Percentiles rank a stretch among this genome's conserved stretches.
Evolutionary conservation across 225 moss, liverwort and hornwort species (phyloP).

Genomic region (Pseudoscleropodium purum): DNA sequence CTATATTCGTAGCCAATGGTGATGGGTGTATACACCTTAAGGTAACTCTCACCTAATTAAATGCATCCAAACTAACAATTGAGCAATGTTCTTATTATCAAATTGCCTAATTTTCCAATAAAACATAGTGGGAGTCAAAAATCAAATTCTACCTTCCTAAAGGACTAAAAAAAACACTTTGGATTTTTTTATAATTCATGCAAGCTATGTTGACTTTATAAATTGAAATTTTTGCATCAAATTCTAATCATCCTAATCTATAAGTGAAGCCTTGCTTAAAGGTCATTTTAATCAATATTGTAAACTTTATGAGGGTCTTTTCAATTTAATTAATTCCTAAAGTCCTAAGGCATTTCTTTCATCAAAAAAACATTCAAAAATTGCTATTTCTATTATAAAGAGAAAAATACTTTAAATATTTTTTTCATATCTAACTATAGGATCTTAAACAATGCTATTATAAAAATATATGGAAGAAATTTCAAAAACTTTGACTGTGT

Average conservation of each 20-base stretch:
- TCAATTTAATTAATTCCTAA: too few species aligned
- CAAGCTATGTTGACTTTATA: background rate
- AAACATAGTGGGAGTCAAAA: background rate
- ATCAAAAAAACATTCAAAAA: too few species aligned
- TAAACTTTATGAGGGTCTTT: background rate
- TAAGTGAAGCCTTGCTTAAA: background rate
- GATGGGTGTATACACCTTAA: background rate
- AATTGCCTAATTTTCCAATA: accelerated
- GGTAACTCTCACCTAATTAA: too few species aligned
- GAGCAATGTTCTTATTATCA: background rate
- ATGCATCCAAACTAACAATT: background rate
- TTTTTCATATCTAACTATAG: too few species aligned
- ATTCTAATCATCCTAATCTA: background rate
- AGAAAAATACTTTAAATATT: too few species aligned
- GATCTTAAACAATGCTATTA: too few species aligned
- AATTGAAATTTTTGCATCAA: background rate
- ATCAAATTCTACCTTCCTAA: background rate
- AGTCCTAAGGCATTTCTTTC: too few species aligned
- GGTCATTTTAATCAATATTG: background rate
- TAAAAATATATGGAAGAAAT: too few species aligned
- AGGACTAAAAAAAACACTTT: background rate
- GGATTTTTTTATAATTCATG: background rate
- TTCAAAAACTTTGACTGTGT: too few species aligned
- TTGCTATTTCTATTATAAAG: too few species aligned
- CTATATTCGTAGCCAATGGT: accelerated